Evolutionary conservation across 2,329 filamentous ascomycete species (phyloP).

Genomic region (Sporothrix humicola): DNA sequence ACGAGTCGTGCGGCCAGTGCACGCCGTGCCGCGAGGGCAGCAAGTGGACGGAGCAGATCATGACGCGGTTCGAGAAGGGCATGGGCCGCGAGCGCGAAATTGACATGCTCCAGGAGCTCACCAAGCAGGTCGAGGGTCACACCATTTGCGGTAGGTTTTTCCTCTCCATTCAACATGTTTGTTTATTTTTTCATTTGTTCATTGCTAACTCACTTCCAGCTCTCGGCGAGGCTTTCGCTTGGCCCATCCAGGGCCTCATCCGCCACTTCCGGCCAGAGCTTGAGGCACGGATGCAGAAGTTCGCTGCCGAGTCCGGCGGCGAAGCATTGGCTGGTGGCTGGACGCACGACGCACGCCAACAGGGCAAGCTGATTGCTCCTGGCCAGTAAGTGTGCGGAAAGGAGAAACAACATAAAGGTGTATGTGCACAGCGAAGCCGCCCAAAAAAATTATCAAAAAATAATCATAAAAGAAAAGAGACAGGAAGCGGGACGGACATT

Average conservation of each 20-base stretch:
- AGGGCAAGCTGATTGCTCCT: constrained; percentile 85
- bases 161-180: too few species aligned
- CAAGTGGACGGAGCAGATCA: constrained; percentile 99
- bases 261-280: constrained; percentile 97
- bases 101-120: constrained; percentile 98
- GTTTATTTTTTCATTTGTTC: not conserved
- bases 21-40: constrained; percentile 98
- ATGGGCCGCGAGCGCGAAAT: constrained; percentile 90
- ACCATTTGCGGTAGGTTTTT: constrained; percentile 83
- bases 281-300: constrained; percentile 86
- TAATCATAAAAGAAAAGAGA: constrained; percentile 21
- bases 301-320: constrained; percentile 73
- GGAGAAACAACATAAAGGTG: not conserved
- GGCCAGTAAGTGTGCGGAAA: constrained; percentile 52
- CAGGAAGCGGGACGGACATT: not conserved
- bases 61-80: constrained; percentile 93
- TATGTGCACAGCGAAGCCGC: not conserved
- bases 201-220: constrained; percentile 55
- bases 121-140: constrained; percentile 99
- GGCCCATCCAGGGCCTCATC: constrained; percentile 97
- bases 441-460: constrained; percentile 16
- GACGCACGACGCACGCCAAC: constrained; percentile 73
- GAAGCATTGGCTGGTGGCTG: constrained; percentile 84
- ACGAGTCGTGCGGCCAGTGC: constrained; percentile 98
- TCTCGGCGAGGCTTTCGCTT: constrained; percentile 95